Evolutionary conservation across 768 basidiomycete genomes (phyloP), one percentile per base, ranked within the genome.

Genomic region (Calocera viscosa): DNA sequence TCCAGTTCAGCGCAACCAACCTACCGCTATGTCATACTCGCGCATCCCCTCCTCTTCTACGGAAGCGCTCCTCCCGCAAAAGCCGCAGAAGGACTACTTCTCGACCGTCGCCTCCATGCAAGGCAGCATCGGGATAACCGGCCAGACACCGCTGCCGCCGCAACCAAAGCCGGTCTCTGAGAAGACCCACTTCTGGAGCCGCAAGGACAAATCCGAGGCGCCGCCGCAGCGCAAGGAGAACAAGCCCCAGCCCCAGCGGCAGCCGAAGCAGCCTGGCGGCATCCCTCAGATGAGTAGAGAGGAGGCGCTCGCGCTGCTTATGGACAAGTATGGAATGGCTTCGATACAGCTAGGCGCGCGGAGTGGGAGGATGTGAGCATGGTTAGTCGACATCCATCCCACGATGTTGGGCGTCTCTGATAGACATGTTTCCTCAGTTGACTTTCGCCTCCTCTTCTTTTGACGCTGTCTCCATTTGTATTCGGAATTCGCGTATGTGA

Each of bases 251-350:
- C 26, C 11, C 8, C 24, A 26, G 30, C 30, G 10, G 53, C 26
- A 60, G 53, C 53, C 53, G 53, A 26, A 28, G 53, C 11, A 60
- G 53, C 53, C 53, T 10, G 30, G 30, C 30, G 53, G 5, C 7
- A 7, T 7, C 16, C 43, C 3, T 5, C 11, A 60, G 26, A 60
- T 60, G 53, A 60, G 53, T 19, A 26, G 53, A 26, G 53, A 60
- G 10, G 53, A 60, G 19, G 53, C 53, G 53, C 53, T 60, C 8
- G 53, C 5, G 53, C 11, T 60, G 53, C 53, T 60, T 16, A 60
- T 60, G 53, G 53, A 60, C 53, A 60, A 60, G 53, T 60, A 60
- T 60, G 53, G 53, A 8, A 60, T 60, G 53, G 53, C 53, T 5
- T 60, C 53, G 26, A 19, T 60, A 5, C 53, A 60, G 53, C 11